These are phyloP conservation scores for Dactylellina sp. DNA, from an alignment of 2,329 filamentous ascomycete species.

Conservation along the genomic window DNA sequence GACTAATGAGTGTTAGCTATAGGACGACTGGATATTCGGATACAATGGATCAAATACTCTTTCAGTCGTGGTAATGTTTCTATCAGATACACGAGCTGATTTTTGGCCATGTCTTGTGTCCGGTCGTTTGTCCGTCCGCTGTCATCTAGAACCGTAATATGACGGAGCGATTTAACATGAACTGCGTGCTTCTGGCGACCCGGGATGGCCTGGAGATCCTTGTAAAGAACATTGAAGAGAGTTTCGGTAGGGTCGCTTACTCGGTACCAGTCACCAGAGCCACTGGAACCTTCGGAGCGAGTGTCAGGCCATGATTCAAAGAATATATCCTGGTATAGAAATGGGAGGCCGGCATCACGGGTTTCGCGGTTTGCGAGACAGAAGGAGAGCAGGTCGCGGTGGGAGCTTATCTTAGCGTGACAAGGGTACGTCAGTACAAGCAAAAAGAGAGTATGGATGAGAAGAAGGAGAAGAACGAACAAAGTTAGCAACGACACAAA, in stretches of 20 bases:
- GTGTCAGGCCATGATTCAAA: conserved; percentile 52
- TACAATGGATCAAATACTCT: conserved; percentile 8
- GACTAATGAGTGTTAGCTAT: conserved; percentile 4
- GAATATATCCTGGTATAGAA: conserved; percentile 38
- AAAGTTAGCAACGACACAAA: conserved; percentile 49
- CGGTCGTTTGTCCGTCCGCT: conserved; percentile 19
- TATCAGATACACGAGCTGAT: conserved; percentile 49
- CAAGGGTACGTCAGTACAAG: not conserved
- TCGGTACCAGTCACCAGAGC: conserved; percentile 34
- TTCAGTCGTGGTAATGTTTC: conserved; percentile 40
- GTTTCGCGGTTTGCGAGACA: conserved; percentile 43
- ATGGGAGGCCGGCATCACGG: conserved; percentile 36
- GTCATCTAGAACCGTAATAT: conserved; percentile 19
- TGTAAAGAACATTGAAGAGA: conserved; percentile 29
- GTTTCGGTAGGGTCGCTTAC: conserved; percentile 35
- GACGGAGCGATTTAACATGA: conserved; percentile 34
- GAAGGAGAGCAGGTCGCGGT: conserved; percentile 52
- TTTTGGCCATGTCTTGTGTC: conserved; percentile 44
- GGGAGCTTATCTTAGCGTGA: conserved; percentile 34
- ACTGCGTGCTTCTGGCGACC: conserved; percentile 23
- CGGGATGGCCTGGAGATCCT: conserved; percentile 27
- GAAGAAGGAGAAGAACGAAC: conserved; percentile 11
- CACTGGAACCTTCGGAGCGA: conserved; percentile 1
- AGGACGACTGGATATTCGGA: not conserved
- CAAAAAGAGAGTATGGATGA: not conserved